A percentile compares a stretch with the other conserved stretches of the same genome.
These are phyloP conservation scores for Neofusicoccum laricinum DNA, from an alignment of 2,329 filamentous ascomycete species.

Conservation along the genomic window DNA sequence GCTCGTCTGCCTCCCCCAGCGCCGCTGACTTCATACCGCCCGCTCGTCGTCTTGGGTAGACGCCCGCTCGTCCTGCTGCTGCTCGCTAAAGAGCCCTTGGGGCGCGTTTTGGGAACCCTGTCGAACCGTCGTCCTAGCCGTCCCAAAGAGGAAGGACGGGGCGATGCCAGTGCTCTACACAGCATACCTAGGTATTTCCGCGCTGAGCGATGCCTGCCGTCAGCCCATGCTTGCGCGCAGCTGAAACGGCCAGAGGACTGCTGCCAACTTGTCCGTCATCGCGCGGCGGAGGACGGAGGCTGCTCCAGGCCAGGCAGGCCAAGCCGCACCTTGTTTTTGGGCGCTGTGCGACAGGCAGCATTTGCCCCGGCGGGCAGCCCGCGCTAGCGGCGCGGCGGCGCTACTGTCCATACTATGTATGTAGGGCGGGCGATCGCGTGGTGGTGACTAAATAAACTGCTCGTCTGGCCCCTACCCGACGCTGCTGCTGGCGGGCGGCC, in stretches of 20 bases:
- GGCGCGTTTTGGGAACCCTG: neutral
- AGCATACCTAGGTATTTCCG: neutral
- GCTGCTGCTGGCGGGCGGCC: neutral
- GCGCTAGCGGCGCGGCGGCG: neutral
- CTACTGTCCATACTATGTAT: neutral
- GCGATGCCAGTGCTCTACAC: neutral
- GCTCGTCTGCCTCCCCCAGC: neutral
- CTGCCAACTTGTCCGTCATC: neutral
- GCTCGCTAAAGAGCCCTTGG: neutral
- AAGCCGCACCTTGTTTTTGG: constrained; percentile 3
- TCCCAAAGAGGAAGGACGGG: neutral
- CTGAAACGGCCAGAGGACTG: neutral
- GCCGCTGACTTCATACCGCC: constrained; percentile 10
- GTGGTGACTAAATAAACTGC: neutral
- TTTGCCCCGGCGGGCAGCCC: neutral
- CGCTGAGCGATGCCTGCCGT: neutral
- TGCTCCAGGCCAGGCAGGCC: neutral
- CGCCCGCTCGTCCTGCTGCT: neutral
- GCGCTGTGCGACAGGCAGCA: neutral
- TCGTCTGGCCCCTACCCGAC: too few species aligned
- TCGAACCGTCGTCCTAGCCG: neutral
- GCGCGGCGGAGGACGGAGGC: neutral
- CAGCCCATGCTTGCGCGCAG: neutral
- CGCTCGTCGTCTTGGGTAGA: neutral
- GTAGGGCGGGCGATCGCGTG: neutral